Base-by-base conservation (phyloP, 2,329 filamentous ascomycete species). In the Ilyonectria mors-panacis region DNA sequence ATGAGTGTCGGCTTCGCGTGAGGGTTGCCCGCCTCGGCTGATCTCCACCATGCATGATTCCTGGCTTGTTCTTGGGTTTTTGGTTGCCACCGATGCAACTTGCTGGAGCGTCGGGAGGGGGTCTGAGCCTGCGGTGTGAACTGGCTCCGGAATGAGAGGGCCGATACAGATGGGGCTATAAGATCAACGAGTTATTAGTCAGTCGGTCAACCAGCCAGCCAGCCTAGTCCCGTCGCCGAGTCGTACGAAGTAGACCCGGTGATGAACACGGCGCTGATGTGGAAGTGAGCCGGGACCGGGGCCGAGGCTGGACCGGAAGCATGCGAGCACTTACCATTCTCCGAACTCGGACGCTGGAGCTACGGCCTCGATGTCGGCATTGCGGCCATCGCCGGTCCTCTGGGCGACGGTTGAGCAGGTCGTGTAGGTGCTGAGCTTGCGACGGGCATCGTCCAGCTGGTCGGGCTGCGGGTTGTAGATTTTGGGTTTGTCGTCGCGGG, bases 81-180 rank as follows among this genome's bases (percentile, higher is more conserved):
- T 66, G 28, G 63, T 66, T 6, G 66, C 66, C 55, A 68, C 60
- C 0, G 69, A 66, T 50, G 69, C 48, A 33, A 71, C 33, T 5
- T 70, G 59, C 33, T 73, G 67, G 26, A 77, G 70, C 2, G 60
- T 35, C n/a, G 59, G 62, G n/a, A 65, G 65, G 8, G 67, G 65
- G 37, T 72, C 61, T 44, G 60, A 28, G n/a, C 56, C 71, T 35
- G 65, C 63, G 8, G 62, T 44, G n/a, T 72, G 71, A 1, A 39
- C 70, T 12, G 74, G 75, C 15, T 78, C 75, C 13, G 77, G 74
- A 13, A 76, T 67, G 48, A 80, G 64, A 63, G 78, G 75, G 3
- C 73, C 78, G 61, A 80, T 80, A 60, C 78, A 79, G 42, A 80
- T 80, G 47, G 78, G 76, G 66, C 78, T 80, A 45, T 50, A 21